Percentiles rank a stretch among this genome's conserved stretches.
Conservation (phyloP, 2,329 filamentous ascomycete species). For the Keithomyces neogunnii region DNA sequence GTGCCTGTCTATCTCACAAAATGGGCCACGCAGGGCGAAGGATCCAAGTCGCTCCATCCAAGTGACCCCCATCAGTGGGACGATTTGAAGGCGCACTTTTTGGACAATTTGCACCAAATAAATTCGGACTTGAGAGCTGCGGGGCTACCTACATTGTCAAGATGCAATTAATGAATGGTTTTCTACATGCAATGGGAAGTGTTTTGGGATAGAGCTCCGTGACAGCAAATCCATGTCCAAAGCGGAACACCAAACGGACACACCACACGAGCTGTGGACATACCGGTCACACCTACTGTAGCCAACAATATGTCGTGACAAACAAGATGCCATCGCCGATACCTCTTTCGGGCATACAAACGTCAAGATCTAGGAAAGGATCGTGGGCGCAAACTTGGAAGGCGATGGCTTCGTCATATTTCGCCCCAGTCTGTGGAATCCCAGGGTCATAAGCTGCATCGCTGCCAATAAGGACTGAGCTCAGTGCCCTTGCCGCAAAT, state of each 20-base stretch:
- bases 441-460: too few relatives aligned
- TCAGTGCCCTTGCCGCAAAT: conserved; percentile 13
- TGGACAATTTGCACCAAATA: conserved; percentile 18
- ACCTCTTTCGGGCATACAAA: too few relatives aligned
- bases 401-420: too few relatives aligned
- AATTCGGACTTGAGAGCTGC: conserved; percentile 13
- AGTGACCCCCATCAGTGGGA: conserved; percentile 15
- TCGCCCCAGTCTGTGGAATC: too few relatives aligned
- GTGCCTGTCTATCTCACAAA: conserved; percentile 16
- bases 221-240: too few relatives aligned
- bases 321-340: too few relatives aligned
- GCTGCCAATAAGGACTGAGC: too few relatives aligned
- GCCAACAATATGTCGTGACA: too few relatives aligned
- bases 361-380: too few relatives aligned
- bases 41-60: conserved; percentile 11
- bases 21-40: conserved; percentile 15
- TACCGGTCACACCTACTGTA: neutral
- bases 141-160: conserved; percentile 7
- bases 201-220: neutral
- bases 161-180: neutral
- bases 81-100: conserved; percentile 16
- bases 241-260: too few relatives aligned
- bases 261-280: neutral
- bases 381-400: too few relatives aligned
- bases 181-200: neutral